Evolutionary conservation across 805 yeast genomes (phyloP).

Genomic region (Lipomyces sp.): DNA sequence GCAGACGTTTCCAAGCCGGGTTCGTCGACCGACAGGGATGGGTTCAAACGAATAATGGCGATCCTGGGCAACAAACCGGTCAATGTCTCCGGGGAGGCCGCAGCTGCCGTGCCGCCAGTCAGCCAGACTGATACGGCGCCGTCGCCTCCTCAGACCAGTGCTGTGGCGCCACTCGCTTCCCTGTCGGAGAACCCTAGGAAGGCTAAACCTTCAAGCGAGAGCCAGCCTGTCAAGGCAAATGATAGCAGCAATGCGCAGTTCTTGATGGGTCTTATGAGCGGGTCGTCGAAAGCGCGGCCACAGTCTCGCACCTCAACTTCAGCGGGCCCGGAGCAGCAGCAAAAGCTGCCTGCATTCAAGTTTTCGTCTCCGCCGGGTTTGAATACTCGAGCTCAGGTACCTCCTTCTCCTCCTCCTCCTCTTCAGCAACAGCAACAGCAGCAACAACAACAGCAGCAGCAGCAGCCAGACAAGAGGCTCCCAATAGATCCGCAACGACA

Average conservation of each 20-base stretch:
- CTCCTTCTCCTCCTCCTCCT: not conserved
- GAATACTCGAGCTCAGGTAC: not conserved
- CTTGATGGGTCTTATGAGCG: constrained; percentile 24
- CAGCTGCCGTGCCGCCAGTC: not conserved
- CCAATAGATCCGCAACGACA: no score
- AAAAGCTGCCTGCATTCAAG: no score
- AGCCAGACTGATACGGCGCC: not conserved
- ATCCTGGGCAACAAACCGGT: constrained; percentile 31
- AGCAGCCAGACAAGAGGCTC: no score
- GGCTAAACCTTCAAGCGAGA: no score
- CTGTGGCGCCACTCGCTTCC: not conserved
- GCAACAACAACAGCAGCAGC: not conserved
- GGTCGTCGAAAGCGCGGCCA: constrained; percentile 10
- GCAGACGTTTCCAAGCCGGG: not conserved
- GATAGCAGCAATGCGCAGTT: constrained; percentile 14
- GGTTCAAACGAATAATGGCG: constrained; percentile 36
- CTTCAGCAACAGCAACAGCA: not conserved
- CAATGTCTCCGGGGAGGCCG: no score
- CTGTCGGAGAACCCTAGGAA: not conserved
- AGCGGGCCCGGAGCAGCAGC: no score
- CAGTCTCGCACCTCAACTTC: no score
- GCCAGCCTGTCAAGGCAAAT: no score
- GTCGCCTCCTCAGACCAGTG: not conserved
- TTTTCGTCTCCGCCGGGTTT: no score
- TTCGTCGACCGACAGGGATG: constrained; percentile 34